Evolutionary conservation across 306 rosid genomes (phyloP), one percentile per base, ranked within the genome.

Genomic region (Astragalus membranaceus): DNA sequence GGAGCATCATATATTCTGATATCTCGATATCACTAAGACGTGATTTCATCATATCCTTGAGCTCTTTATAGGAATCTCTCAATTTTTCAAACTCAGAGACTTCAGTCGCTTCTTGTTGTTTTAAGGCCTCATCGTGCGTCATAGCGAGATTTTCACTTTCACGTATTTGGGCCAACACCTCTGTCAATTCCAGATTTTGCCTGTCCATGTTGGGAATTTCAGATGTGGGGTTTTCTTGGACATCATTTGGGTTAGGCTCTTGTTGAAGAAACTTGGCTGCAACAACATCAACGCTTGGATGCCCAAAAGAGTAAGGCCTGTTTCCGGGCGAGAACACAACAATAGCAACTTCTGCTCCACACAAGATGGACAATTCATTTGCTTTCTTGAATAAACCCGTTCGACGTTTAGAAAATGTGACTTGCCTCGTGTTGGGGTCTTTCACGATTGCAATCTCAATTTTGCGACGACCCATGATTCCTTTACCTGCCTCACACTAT

Each of bases 271-370:
- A 65, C 4, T 65, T 65, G 10, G 56, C 44, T 0, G 70, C 70
- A 47, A 65, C 70, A 13, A 9, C 44, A 32, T 65, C 70, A 65
- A 65, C 57, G 1, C 57, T 26, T 2, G 70, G 70, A 6, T 65
- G 70, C 10, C 57, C 70, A 47, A 65, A 65, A 48, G 70, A 65
- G 7, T 65, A 65, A 15, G 70, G 70, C 3, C 26, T 65, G 57
- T 47, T 65, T 0, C 70, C 57, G 0, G 57, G 70, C 0, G 70
- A 65, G 12, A 65, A 65, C 14, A 65, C 70, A 47, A 65, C 70
- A 46, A 65, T 65, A 13, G 70, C 70, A 0, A 65, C 56, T 47
- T 64, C 70, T 3, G 70, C 57, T 4, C 70, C 70, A 5, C 57
- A 65, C 44, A 65, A 29, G 5, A 65, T 47, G 0, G 70, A 47